A percentile compares a stretch with the other conserved stretches of the same genome.
Conservation (phyloP, 108 stramenopile species). For the Aurantiochytrium sp. region DNA sequence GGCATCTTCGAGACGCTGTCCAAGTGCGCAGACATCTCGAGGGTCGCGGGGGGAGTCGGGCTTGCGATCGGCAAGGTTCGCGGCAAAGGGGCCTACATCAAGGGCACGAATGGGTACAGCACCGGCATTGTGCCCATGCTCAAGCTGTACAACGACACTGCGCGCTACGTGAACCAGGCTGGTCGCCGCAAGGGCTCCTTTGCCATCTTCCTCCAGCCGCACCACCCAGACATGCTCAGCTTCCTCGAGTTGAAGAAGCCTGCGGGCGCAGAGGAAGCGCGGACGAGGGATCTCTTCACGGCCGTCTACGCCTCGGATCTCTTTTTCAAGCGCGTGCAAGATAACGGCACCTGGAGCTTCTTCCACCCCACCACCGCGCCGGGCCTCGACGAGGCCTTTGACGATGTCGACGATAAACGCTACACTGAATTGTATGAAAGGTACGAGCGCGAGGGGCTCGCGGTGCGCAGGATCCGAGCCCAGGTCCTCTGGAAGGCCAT, state of each 20-base stretch:
- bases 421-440: slow-evolving; percentile 74
- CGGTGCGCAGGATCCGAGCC: slow-evolving; percentile 62
- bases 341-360: slow-evolving; percentile 71
- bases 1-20: slow-evolving; percentile 97
- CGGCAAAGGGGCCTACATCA: slow-evolving; percentile 77
- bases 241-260: slow-evolving; percentile 88
- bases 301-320: slow-evolving; percentile 91
- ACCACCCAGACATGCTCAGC: slow-evolving; percentile 91
- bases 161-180: slow-evolving; percentile 93
- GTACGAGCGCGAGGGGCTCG: slow-evolving; percentile 74
- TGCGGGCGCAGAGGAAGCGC: slow-evolving; percentile 88
- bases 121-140: slow-evolving; percentile 97
- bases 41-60: slow-evolving; percentile 84
- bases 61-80: slow-evolving; percentile 85
- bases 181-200: slow-evolving; percentile 92
- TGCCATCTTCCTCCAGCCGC: slow-evolving; percentile 90
- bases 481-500: slow-evolving; percentile 76
- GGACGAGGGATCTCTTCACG: slow-evolving; percentile 89
- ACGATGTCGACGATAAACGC: slow-evolving; percentile 66
- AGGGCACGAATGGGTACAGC: slow-evolving; percentile 83
- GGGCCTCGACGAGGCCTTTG: slow-evolving; percentile 45
- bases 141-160: slow-evolving; percentile 87
- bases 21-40: slow-evolving; percentile 59
- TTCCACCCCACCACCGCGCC: background rate
- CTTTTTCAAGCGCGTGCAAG: slow-evolving; percentile 87